A percentile compares a stretch with the other conserved stretches of the same genome.
These are phyloP conservation scores for Colletotrichum euphorbiae DNA, from an alignment of 2,329 filamentous ascomycete genomes.

Conservation along the genomic window DNA sequence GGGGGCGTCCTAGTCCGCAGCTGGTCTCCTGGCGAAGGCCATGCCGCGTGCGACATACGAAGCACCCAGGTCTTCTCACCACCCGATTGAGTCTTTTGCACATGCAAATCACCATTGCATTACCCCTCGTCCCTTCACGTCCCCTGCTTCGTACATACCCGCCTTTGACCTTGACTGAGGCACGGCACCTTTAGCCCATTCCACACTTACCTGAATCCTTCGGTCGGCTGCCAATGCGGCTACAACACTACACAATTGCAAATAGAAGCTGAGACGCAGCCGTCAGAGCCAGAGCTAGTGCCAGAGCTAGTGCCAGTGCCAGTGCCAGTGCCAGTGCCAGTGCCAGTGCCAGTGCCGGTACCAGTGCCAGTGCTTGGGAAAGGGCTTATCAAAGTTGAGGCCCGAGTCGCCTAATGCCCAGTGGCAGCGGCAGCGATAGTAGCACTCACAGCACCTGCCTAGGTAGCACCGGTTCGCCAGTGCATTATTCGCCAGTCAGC, in stretches of 20 bases:
- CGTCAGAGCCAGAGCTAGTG: constrained; percentile 27
- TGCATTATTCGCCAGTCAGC: constrained; percentile 3
- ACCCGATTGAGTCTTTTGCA: constrained; percentile 32
- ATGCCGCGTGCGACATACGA: constrained; percentile 25
- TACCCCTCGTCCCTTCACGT: constrained; percentile 33
- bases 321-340: constrained; percentile 29
- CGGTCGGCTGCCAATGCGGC: constrained; percentile 31
- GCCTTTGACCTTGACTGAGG: constrained; percentile 2
- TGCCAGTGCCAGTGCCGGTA: constrained; percentile 28
- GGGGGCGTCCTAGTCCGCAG: constrained; percentile 3
- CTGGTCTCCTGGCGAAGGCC: constrained; percentile 5
- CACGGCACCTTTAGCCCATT: constrained; percentile 11
- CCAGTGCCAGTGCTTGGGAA: constrained; percentile 18
- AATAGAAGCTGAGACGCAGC: constrained; percentile 19
- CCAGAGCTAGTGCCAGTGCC: constrained; percentile 19
- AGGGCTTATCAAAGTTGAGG: constrained; percentile 37
- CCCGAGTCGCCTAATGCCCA: constrained; percentile 39
- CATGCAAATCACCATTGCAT: constrained; percentile 32
- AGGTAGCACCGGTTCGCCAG: neutral
- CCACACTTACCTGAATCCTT: constrained; percentile 24
- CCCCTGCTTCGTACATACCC: constrained; percentile 8
- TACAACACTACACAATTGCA: constrained; percentile 14
- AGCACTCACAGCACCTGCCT: neutral
- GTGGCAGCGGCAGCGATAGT: constrained; percentile 5
- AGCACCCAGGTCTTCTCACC: constrained; percentile 18